Conservation (phyloP, 176 grass and related monocot genomes). For the Panicum miliaceum region DNA sequence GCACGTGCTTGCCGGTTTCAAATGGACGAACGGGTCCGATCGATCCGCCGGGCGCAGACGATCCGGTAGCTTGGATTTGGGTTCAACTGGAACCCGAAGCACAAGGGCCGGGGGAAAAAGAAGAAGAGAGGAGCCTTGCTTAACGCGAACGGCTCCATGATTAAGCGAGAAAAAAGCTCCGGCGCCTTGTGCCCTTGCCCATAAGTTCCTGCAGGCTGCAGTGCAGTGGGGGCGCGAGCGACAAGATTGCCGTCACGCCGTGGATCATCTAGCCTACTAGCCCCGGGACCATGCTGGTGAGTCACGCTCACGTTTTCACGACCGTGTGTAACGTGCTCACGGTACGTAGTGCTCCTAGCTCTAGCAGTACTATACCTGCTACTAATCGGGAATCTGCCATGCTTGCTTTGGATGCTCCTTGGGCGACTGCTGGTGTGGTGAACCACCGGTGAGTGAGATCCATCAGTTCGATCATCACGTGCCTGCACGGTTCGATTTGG, state of each 20-base stretch:
- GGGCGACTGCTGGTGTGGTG: not conserved
- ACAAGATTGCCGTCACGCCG: conserved; percentile 34
- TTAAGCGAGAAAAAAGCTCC: conserved; percentile 41
- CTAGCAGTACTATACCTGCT: not conserved
- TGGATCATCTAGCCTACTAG: not conserved
- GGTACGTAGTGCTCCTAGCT: not conserved
- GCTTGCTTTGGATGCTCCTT: conserved; percentile 49
- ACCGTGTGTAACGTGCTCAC: not conserved
- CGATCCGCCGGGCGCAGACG: too few species aligned
- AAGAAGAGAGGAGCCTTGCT: not conserved
- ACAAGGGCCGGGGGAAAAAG: not conserved
- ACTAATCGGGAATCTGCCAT: not conserved
- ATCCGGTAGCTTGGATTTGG: too few species aligned
- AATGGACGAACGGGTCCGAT: too few species aligned
- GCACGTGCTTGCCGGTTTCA: too few species aligned
- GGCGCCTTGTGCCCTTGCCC: conserved; percentile 28
- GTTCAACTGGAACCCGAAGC: too few species aligned
- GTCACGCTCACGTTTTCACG: conserved; percentile 35
- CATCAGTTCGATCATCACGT: not conserved
- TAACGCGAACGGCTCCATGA: conserved; percentile 27
- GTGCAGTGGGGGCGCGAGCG: not conserved
- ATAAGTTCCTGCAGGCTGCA: not conserved
- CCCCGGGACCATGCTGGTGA: conserved; percentile 24
- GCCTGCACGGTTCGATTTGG: not conserved
- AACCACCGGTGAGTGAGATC: not conserved